Evolutionary conservation across 225 moss, liverwort and hornwort species (phyloP).

Genomic region (Polytrichum commune): DNA sequence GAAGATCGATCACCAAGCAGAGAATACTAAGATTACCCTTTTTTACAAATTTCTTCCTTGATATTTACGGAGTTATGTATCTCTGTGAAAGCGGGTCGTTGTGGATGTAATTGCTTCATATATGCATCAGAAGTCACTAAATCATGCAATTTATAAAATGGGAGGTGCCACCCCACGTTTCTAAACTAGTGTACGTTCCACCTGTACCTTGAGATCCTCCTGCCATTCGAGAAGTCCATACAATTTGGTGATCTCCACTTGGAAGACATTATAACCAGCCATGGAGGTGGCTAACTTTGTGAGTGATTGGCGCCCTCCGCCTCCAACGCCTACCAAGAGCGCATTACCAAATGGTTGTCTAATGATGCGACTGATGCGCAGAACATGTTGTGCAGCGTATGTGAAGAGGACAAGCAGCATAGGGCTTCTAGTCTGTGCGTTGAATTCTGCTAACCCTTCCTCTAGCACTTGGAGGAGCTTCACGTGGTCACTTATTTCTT

Average conservation of each 20-base stretch:
- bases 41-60: too few species aligned
- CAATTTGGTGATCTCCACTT: slow-evolving; percentile 77
- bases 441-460: slow-evolving; percentile 65
- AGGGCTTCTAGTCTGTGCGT: slow-evolving; percentile 67
- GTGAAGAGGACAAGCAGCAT: slow-evolving; percentile 80
- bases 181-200: too few species aligned
- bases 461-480: slow-evolving; percentile 65
- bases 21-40: too few species aligned
- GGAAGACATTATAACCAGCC: slow-evolving; percentile 71
- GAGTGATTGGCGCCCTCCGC: slow-evolving; percentile 78
- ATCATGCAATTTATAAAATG: not conserved
- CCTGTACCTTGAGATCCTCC: slow-evolving; percentile 74
- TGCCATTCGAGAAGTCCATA: slow-evolving; percentile 74
- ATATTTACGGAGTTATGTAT: too few species aligned
- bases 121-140: not conserved
- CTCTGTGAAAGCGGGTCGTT: too few species aligned
- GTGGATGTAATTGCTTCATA: too few species aligned
- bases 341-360: slow-evolving; percentile 88
- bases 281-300: slow-evolving; percentile 78
- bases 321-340: slow-evolving; percentile 78
- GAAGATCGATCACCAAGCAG: too few species aligned
- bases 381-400: slow-evolving; percentile 76
- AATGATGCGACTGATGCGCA: slow-evolving; percentile 82
- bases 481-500: slow-evolving; percentile 60
- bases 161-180: too few species aligned